Evolutionary conservation across 108 stramenopile genomes (phyloP).

Genomic region (Conticribra weissflogii): DNA sequence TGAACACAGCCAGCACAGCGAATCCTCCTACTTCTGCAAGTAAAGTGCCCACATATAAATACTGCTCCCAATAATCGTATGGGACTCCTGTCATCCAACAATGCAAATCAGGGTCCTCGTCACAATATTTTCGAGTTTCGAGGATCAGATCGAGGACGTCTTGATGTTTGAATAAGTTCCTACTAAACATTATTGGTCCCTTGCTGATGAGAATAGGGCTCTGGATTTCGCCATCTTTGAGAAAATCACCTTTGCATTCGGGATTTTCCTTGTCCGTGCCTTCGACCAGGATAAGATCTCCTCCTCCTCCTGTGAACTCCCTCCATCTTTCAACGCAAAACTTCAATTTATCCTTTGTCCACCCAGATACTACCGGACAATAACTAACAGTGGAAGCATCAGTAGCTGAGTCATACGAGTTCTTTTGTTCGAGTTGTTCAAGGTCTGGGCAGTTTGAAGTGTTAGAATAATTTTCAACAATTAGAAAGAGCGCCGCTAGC

Average conservation of each 20-base stretch:
- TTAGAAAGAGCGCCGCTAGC: no score
- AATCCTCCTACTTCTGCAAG: slow-evolving; percentile 26
- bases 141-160: slow-evolving; percentile 41
- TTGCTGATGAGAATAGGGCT: slow-evolving; percentile 32
- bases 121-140: slow-evolving; percentile 51
- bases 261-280: slow-evolving; percentile 20
- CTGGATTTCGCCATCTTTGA: slow-evolving; percentile 31
- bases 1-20: slow-evolving; percentile 41
- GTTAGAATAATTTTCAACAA: no score
- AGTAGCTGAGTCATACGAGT: slow-evolving; percentile 3
- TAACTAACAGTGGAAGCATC: slow-evolving; percentile 12
- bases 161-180: slow-evolving; percentile 37
- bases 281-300: slow-evolving; percentile 24
- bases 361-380: slow-evolving; percentile 46
- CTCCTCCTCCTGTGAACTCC: slow-evolving; percentile 42
- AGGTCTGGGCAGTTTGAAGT: no score
- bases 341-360: slow-evolving; percentile 44
- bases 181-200: slow-evolving; percentile 47
- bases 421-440: neutral
- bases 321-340: slow-evolving; percentile 53
- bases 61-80: slow-evolving; percentile 57
- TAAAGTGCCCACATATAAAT: slow-evolving; percentile 32
- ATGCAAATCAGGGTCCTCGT: slow-evolving; percentile 40
- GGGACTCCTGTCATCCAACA: slow-evolving; percentile 55
- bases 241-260: slow-evolving; percentile 40